Conservation (phyloP, 495 filamentous ascomycete species). For the Podospora sp. region DNA sequence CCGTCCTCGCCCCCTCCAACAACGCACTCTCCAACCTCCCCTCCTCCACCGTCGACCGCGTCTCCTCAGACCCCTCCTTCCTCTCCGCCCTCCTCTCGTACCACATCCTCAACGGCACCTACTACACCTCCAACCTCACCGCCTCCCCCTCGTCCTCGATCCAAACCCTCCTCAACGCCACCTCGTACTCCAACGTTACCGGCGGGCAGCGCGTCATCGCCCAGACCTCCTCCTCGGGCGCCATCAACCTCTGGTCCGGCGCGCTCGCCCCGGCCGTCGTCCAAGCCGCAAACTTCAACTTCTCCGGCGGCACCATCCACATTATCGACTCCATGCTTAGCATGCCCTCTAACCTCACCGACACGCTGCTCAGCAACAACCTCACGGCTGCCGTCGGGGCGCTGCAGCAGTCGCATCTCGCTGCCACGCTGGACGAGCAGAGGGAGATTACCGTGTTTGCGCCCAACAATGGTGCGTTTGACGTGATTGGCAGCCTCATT, state of each 20-base stretch:
- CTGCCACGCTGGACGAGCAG: conserved; percentile 41
- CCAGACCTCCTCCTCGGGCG: conserved; percentile 44
- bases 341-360: conserved; percentile 55
- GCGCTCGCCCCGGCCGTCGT: conserved; percentile 40
- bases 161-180: conserved; percentile 54
- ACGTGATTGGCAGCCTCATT: conserved; percentile 54
- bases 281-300: conserved; percentile 54
- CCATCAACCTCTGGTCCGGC: neutral
- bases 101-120: conserved; percentile 64
- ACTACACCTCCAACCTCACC: conserved; percentile 45
- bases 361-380: conserved; percentile 51
- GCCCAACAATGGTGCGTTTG: conserved; percentile 60
- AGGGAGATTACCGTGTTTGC: conserved; percentile 67
- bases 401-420: conserved; percentile 48
- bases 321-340: conserved; percentile 62
- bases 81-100: conserved; percentile 60
- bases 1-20: conserved; percentile 67
- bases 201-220: conserved; percentile 43
- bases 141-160: conserved; percentile 45
- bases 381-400: conserved; percentile 63
- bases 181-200: conserved; percentile 48
- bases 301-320: conserved; percentile 66
- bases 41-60: conserved; percentile 33
- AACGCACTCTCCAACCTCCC: conserved; percentile 53
- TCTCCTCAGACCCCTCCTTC: conserved; percentile 38